Evolutionary conservation across 768 basidiomycete species (phyloP).

Genomic region (Pleurotus ostreatus): DNA sequence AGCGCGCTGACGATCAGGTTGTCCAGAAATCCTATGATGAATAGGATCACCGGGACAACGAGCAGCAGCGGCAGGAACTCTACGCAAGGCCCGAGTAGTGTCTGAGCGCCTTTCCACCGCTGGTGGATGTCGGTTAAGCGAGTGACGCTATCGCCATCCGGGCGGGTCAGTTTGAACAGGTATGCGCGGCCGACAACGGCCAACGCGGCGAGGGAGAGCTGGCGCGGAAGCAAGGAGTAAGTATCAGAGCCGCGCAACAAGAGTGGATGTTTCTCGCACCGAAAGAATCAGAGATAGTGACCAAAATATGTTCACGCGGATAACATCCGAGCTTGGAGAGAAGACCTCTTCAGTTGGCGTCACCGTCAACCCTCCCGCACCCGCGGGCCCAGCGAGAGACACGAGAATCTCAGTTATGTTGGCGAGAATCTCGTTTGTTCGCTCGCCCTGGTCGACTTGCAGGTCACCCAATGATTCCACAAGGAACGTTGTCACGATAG

Average conservation of each 20-base stretch:
- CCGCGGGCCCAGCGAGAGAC: background rate
- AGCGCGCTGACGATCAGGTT: conserved; percentile 12
- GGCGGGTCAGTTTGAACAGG: conserved; percentile 11
- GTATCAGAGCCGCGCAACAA: background rate
- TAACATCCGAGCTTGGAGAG: conserved; percentile 11
- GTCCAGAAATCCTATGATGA: conserved; percentile 16
- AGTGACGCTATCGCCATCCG: conserved; percentile 6
- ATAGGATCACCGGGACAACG: conserved; percentile 15
- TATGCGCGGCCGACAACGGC: conserved; percentile 15
- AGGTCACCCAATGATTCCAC: conserved; percentile 13
- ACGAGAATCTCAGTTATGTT: background rate
- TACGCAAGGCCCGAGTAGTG: conserved; percentile 13
- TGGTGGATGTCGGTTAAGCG: conserved; percentile 15
- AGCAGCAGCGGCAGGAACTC: conserved; percentile 15
- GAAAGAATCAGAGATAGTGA: conserved; percentile 16
- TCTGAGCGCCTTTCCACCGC: conserved; percentile 12
- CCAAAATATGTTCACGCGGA: conserved; percentile 14
- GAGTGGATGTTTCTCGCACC: background rate
- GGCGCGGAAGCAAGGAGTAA: background rate
- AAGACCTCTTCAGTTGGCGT: background rate
- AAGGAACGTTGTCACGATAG: conserved; percentile 16
- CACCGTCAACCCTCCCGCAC: background rate
- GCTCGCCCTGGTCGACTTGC: conserved; percentile 47
- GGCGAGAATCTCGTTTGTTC: conserved; percentile 24
- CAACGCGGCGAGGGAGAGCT: conserved; percentile 16